Percentiles rank a stretch among this genome's conserved stretches.
phyloP scores from a whole-genome alignment of 768 basidiomycete genomes.

The Kondoa malvinella region DNA sequence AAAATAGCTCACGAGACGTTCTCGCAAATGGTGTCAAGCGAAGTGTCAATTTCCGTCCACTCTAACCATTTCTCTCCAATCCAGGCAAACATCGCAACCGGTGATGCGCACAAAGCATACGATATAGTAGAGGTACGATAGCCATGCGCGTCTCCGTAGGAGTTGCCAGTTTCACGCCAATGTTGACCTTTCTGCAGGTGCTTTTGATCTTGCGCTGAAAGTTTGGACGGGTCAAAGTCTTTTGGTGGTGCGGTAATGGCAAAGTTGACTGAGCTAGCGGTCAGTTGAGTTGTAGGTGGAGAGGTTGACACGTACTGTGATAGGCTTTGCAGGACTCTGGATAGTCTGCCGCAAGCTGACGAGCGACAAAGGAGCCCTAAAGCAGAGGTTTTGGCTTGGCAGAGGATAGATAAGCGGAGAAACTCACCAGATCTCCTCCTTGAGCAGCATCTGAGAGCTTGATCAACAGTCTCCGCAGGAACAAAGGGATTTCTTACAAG shows the following conservation, averaged over 20 bases:
- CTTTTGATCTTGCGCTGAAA: slow-evolving; percentile 5
- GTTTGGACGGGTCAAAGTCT: neutral
- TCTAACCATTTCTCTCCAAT: slow-evolving; percentile 25
- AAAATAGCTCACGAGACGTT: slow-evolving; percentile 20
- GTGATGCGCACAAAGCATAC: slow-evolving; percentile 15
- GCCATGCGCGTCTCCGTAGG: slow-evolving; percentile 18
- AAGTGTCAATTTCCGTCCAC: slow-evolving; percentile 21
- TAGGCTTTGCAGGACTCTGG: slow-evolving; percentile 5
- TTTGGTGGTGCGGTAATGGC: slow-evolving; percentile 3
- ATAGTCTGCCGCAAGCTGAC: slow-evolving; percentile 11
- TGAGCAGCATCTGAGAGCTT: slow-evolving; percentile 2
- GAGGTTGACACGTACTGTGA: neutral
- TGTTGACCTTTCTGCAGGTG: neutral
- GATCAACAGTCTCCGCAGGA: neutral
- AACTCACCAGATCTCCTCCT: slow-evolving; percentile 20
- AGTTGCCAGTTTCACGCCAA: slow-evolving; percentile 15
- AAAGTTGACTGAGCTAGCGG: neutral
- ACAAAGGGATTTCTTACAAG: neutral
- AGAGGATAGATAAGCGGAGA: too few relatives aligned
- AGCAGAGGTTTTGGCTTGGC: too few relatives aligned
- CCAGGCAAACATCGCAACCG: slow-evolving; percentile 24
- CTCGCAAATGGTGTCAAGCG: slow-evolving; percentile 14
- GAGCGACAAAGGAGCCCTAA: slow-evolving; percentile 12
- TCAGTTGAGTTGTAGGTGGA: too few relatives aligned
- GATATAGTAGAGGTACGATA: slow-evolving; percentile 9